A percentile compares a stretch with the other conserved stretches of the same genome.
Conservation (phyloP, 768 basidiomycete genomes). For the Amyloporia xantha region DNA sequence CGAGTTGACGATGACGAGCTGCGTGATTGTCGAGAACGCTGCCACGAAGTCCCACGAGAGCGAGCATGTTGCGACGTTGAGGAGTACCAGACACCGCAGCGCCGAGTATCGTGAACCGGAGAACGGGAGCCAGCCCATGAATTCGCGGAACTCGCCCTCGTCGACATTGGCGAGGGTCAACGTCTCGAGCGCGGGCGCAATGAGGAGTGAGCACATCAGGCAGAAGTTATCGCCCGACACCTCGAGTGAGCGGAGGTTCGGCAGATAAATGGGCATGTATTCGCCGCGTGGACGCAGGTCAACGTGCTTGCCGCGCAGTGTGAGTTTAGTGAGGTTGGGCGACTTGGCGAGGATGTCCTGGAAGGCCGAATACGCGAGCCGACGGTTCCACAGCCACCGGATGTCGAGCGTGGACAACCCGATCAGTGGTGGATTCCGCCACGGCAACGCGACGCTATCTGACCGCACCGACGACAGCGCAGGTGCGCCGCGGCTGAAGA, state of each 20-base stretch:
- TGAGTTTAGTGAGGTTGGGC: conserved; percentile 14
- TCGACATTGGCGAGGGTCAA: conserved; percentile 22
- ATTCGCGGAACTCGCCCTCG: conserved; percentile 22
- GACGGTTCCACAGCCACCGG: conserved; percentile 20
- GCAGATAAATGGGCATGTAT: conserved; percentile 13
- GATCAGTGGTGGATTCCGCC: conserved; percentile 10
- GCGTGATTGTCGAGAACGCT: conserved; percentile 17
- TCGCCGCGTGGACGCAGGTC: conserved; percentile 11
- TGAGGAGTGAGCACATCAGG: conserved; percentile 17
- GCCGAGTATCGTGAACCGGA: conserved; percentile 13
- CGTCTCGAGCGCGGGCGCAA: conserved; percentile 14
- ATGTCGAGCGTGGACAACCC: conserved; percentile 17
- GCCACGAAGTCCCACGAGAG: conserved; percentile 15
- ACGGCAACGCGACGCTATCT: conserved; percentile 17
- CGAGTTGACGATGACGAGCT: conserved; percentile 18
- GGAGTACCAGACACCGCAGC: conserved; percentile 14
- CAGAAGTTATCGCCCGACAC: conserved; percentile 21
- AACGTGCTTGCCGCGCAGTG: conserved; percentile 20
- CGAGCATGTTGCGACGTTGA: conserved; percentile 17
- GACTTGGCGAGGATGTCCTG: conserved; percentile 15
- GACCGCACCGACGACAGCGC: conserved; percentile 16
- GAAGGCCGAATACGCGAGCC: conserved; percentile 17
- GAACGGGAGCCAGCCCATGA: conserved; percentile 14
- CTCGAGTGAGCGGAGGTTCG: conserved; percentile 19
- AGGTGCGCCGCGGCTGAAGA: conserved; percentile 17